phyloP scores from a whole-genome alignment of 2,329 filamentous ascomycete species.

The Neocucurbitaria cava region DNA sequence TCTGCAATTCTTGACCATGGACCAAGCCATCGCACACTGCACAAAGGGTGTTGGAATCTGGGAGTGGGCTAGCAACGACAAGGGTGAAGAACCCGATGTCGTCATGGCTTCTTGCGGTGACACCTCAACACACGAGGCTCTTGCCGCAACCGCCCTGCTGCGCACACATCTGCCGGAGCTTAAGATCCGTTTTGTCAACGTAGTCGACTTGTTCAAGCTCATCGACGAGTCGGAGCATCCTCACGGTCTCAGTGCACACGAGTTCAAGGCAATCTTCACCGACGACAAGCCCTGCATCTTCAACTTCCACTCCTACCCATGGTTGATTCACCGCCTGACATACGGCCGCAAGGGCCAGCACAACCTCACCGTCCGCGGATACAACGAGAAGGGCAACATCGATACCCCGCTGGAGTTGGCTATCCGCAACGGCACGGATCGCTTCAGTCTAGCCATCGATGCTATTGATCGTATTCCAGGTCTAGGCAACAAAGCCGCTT shows the following conservation, averaged over 20 bases:
- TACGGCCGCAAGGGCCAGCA: slow-evolving; percentile 74
- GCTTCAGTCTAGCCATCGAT: slow-evolving; percentile 78
- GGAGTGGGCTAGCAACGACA: slow-evolving; percentile 77
- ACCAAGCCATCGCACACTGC: slow-evolving; percentile 76
- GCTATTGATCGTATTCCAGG: slow-evolving; percentile 72
- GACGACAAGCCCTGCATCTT: slow-evolving; percentile 76
- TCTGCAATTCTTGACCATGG: slow-evolving; percentile 76
- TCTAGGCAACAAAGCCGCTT: slow-evolving; percentile 68
- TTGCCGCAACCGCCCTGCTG: slow-evolving; percentile 77
- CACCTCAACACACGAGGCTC: slow-evolving; percentile 74
- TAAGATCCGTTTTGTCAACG: slow-evolving; percentile 80
- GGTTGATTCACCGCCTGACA: slow-evolving; percentile 77
- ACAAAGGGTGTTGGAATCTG: slow-evolving; percentile 81
- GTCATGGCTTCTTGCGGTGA: slow-evolving; percentile 81
- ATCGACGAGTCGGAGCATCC: slow-evolving; percentile 74
- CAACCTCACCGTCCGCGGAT: slow-evolving; percentile 77
- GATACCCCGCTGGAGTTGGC: slow-evolving; percentile 81
- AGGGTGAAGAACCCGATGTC: slow-evolving; percentile 71
- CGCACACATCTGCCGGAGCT: slow-evolving; percentile 74
- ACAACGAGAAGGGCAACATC: slow-evolving; percentile 85
- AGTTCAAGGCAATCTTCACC: slow-evolving; percentile 76
- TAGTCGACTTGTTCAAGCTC: slow-evolving; percentile 81
- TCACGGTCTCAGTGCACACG: slow-evolving; percentile 66
- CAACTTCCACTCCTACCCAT: slow-evolving; percentile 86
- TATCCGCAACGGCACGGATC: slow-evolving; percentile 78